These are phyloP conservation scores for Xylaria hypoxylon DNA, from an alignment of 2,329 filamentous ascomycete genomes.

Conservation along the genomic window DNA sequence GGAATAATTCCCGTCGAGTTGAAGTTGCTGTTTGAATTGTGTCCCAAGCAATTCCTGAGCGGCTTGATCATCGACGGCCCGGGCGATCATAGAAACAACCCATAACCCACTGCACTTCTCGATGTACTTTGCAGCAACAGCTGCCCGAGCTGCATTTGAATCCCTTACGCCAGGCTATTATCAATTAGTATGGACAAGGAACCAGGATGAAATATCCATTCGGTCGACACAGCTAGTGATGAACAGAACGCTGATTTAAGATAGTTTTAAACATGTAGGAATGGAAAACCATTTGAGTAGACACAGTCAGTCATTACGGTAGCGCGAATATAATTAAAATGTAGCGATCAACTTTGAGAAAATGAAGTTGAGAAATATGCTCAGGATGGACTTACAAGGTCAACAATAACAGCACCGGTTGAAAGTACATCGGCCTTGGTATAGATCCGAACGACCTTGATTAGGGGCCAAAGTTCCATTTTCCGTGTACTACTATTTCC, in stretches of 20 bases:
- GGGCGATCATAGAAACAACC: slow-evolving; percentile 69
- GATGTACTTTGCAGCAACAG: slow-evolving; percentile 69
- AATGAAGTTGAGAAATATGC: neutral
- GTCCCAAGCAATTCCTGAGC: slow-evolving; percentile 67
- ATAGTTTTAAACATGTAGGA: no score
- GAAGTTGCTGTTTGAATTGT: slow-evolving; percentile 67
- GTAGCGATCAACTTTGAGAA: no score
- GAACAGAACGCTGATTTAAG: neutral
- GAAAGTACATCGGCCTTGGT: slow-evolving; percentile 62
- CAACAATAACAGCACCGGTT: slow-evolving; percentile 67
- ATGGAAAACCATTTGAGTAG: no score
- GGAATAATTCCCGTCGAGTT: slow-evolving; percentile 65
- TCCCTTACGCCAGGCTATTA: slow-evolving; percentile 67
- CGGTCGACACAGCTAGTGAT: neutral
- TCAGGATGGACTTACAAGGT: slow-evolving; percentile 56
- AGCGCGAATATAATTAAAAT: no score
- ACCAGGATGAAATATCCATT: neutral
- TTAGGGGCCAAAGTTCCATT: slow-evolving; percentile 56
- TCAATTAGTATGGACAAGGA: slow-evolving; percentile 16
- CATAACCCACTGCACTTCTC: slow-evolving; percentile 69
- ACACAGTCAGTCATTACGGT: no score
- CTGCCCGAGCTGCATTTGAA: slow-evolving; percentile 68
- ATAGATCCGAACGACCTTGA: slow-evolving; percentile 59
- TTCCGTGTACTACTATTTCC: slow-evolving; percentile 32
- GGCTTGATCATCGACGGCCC: slow-evolving; percentile 69